Base-by-base conservation (phyloP, 2,329 filamentous ascomycete genomes). In the Metarhizium guizhouense region DNA sequence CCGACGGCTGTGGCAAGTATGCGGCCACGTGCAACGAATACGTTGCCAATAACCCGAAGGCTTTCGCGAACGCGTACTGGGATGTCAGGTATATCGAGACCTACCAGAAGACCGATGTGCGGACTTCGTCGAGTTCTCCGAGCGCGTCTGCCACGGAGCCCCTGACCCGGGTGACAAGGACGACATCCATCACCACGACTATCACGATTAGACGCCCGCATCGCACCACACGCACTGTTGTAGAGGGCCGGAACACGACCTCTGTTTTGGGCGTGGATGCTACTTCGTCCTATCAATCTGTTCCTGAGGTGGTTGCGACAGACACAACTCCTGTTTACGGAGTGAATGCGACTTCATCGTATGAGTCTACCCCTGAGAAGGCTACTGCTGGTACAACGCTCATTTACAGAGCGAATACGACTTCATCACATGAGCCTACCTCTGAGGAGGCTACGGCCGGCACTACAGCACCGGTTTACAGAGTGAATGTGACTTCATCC, bases 51-150 rank as follows among this genome's bases (percentile, higher is more conserved):
- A 75, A 76, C 54, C 77, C 77, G 0, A 56, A 60, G 5, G 75
- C 69, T 13, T 78, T 79, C 57, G 57, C 61, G 13, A 71, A 72
- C 18, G 64, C 71, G 61, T 68, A 75, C 66, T 70, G 82, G 81
- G 64, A 86, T 61, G 72, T 87, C 70, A 70, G 74, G 55, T 79
- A 77, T 61, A 78, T 81, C 56, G 76, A 81, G 34, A 70, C 76
- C 20, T 81, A 79, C 55, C 57, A 65, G 52, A 56, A 54, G 49
- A 61, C 51, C 6, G 50, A 59, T 30, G 49, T 51, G 7, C 32
- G 52, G 49, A 3, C 36, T 13, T 11, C 55, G 29, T 32, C 32
- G 20, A n/a, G 47, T 38, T 5, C 51, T 30, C 29, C 6, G 6
- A 45, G 18, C 42, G 2, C 42, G 6, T 45, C 42, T 20, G 6